Base-by-base conservation (phyloP, 2,329 filamentous ascomycete species). In the Talaromyces sp. region DNA sequence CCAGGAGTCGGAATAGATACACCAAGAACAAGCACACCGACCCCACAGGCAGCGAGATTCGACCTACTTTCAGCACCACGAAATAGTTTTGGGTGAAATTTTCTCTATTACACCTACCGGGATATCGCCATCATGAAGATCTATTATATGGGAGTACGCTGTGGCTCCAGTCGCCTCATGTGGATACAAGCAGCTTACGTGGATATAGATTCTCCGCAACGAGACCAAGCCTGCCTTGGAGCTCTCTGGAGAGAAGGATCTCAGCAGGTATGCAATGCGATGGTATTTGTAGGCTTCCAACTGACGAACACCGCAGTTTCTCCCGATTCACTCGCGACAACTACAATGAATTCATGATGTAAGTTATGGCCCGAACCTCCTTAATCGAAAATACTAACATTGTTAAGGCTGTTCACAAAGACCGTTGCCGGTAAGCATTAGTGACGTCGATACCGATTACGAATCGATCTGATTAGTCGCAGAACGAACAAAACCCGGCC, bases 101-200 rank as follows among this genome's bases (percentile, higher is more conserved):
- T 14, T 60, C n/a, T 27, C 14, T 45, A 19, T 37, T 16, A 33
- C 27, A 31, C 7, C 27, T 31, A 31, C 27, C 5, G 27, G 27
- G 7, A 31, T 31, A 69, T 70, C 73, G 76, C 76, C 80, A 88
- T 73, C 76, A 94, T 94, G 91, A 94, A 93, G 87, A 82, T 95
- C 78, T 85, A 90, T 79, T 95, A 95, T 80, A 92, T 96, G 76
- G 92, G 91, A 73, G 92, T 95, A 88, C 69, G 88, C 66, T 43
- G 1, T 41, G 45, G 27, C 22, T 19, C 11, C 50, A n/a, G 22
- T 54, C 24, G 59, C 52, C 33, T 31, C 31, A 16, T 11, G 37
- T 13, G 39, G 37, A 43, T 41, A n/a, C 41, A 39, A 43, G 47
- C n/a, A 47, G 39, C 50, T 58, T 58, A 47, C 43, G 1, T 6